phyloP scores from a whole-genome alignment of 176 grass and related monocot species.

The Triticum monococcum region DNA sequence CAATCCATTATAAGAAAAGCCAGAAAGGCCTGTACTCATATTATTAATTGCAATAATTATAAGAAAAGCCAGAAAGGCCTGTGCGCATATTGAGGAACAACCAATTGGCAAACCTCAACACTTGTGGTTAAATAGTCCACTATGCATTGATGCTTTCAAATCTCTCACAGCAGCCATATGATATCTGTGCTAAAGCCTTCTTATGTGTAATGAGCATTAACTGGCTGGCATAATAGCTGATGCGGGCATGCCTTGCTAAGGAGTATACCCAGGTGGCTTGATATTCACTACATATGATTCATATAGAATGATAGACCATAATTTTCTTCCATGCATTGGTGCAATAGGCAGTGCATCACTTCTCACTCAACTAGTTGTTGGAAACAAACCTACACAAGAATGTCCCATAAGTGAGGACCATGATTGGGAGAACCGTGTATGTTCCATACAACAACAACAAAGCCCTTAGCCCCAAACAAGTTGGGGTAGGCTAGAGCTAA shows the following conservation, averaged over 20 bases:
- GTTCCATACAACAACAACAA: too few relatives aligned
- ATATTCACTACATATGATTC: background rate
- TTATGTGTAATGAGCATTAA: background rate
- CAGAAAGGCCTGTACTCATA: background rate
- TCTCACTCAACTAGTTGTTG: background rate
- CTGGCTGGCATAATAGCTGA: background rate
- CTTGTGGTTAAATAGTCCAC: conserved; percentile 6
- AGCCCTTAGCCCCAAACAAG: too few relatives aligned
- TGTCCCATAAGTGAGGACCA: background rate
- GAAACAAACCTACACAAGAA: background rate
- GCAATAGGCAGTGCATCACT: background rate
- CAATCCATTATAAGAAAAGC: background rate
- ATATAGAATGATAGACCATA: background rate
- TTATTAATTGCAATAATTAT: background rate
- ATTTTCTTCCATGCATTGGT: background rate
- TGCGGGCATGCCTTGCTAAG: background rate
- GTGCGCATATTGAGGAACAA: background rate
- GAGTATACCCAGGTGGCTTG: background rate
- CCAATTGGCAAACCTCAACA: background rate
- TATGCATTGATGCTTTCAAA: background rate
- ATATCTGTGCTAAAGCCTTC: conserved; percentile 11
- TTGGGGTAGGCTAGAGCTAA: too few relatives aligned
- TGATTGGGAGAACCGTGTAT: background rate
- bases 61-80: conserved; percentile 3
- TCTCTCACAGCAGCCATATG: background rate